Evolutionary conservation across 2,329 filamentous ascomycete species (phyloP).

Genomic region (Coniochaeta sp.): DNA sequence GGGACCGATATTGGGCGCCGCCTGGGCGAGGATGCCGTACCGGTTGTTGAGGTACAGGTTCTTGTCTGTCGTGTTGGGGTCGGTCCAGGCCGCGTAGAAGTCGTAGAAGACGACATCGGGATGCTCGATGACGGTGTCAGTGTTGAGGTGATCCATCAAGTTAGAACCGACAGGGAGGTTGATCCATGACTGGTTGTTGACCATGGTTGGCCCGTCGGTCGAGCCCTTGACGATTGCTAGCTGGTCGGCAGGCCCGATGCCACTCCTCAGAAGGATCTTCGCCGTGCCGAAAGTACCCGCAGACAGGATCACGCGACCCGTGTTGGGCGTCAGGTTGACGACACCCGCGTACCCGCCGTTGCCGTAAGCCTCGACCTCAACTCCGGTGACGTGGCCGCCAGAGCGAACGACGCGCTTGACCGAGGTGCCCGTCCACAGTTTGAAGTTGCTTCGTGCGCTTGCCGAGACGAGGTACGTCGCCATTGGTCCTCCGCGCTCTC

Average conservation of each 20-base stretch:
- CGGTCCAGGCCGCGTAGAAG: conserved; percentile 53
- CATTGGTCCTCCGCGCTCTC: conserved; percentile 56
- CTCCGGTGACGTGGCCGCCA: conserved; percentile 49
- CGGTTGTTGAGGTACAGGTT: conserved; percentile 37
- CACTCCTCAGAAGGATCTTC: conserved; percentile 55
- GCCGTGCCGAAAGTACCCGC: conserved; percentile 54
- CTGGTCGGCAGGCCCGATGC: conserved; percentile 52
- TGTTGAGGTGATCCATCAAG: conserved; percentile 38
- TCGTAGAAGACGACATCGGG: conserved; percentile 49
- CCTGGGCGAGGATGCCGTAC: conserved; percentile 54
- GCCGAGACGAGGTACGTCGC: conserved; percentile 59
- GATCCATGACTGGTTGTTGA: conserved; percentile 35
- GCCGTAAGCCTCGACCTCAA: conserved; percentile 43
- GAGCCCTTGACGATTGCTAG: conserved; percentile 33
- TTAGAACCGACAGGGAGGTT: conserved; percentile 41
- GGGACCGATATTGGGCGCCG: conserved; percentile 58
- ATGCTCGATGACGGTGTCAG: conserved; percentile 36
- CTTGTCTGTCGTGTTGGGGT: conserved; percentile 34
- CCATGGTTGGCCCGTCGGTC: conserved; percentile 36
- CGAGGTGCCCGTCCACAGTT: conserved; percentile 51
- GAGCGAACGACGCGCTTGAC: conserved; percentile 54
- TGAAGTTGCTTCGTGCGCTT: conserved; percentile 49
- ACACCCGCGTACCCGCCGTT: conserved; percentile 45
- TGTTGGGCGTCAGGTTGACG: conserved; percentile 45
- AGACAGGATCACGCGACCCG: conserved; percentile 54